Evolutionary conservation across 768 basidiomycete genomes (phyloP).

Genomic region (Tulasnella calospora): DNA sequence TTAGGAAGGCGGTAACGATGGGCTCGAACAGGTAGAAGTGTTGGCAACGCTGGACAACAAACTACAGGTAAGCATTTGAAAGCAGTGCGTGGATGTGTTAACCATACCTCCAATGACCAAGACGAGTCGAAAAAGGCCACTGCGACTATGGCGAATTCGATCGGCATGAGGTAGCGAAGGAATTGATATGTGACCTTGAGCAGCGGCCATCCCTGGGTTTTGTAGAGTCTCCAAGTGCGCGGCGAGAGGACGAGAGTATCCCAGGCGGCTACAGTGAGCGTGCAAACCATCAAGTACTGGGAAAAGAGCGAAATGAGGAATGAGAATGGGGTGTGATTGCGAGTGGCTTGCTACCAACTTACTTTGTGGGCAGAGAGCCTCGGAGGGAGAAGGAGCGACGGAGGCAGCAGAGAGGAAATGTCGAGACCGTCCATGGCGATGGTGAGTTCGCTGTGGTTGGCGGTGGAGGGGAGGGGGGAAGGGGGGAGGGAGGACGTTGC

Average conservation of each 20-base stretch:
- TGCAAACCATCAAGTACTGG: slow-evolving; percentile 86
- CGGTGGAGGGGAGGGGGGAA: neutral
- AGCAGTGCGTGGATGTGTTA: neutral
- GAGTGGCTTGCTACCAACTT: neutral
- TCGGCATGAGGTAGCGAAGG: slow-evolving; percentile 68
- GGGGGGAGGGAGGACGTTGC: neutral
- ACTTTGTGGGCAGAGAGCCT: slow-evolving; percentile 59
- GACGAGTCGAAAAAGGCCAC: slow-evolving; percentile 81
- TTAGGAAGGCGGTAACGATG: slow-evolving; percentile 74
- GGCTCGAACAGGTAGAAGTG: slow-evolving; percentile 81
- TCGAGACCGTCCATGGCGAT: slow-evolving; percentile 24
- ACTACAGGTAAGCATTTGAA: neutral
- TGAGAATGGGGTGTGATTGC: neutral
- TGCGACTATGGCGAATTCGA: slow-evolving; percentile 72
- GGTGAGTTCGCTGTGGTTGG: neutral
- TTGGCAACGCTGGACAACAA: slow-evolving; percentile 48
- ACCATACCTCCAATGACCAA: slow-evolving; percentile 52
- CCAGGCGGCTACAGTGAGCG: slow-evolving; percentile 85
- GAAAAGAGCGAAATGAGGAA: neutral
- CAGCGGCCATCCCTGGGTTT: slow-evolving; percentile 60
- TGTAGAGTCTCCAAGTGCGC: slow-evolving; percentile 66
- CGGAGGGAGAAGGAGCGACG: slow-evolving; percentile 66
- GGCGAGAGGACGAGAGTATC: slow-evolving; percentile 82
- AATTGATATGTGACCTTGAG: slow-evolving; percentile 75
- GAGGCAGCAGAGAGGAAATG: slow-evolving; percentile 44